Percentiles rank a stretch among this genome's conserved stretches.
These are phyloP conservation scores for Lepidium aucheri DNA, from an alignment of 345 rosid species.

Conservation along the genomic window DNA sequence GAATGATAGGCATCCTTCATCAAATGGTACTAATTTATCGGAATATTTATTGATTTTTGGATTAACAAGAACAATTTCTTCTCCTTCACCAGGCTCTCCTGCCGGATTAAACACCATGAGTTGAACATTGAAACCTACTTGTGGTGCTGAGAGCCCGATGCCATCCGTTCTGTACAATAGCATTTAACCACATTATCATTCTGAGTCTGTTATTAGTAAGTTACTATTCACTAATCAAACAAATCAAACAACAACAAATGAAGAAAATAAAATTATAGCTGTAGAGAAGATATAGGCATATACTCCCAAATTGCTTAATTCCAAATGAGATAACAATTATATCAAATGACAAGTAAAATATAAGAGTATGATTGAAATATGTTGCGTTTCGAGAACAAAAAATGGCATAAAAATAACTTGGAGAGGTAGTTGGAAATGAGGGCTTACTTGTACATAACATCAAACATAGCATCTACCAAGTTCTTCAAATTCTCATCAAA, in stretches of 20 bases:
- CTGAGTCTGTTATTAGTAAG: not conserved
- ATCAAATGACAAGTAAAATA: not conserved
- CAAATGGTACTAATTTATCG: constrained; percentile 47
- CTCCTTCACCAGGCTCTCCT: constrained; percentile 72
- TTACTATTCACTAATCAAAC: not conserved
- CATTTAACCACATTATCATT: constrained; percentile 24
- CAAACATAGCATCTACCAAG: constrained; percentile 78
- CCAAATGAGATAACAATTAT: not conserved
- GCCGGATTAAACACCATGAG: constrained; percentile 91
- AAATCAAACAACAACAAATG: too few species aligned
- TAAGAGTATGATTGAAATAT: not conserved
- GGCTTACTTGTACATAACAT: constrained; percentile 91
- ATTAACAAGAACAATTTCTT: constrained; percentile 85
- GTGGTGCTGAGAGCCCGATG: constrained; percentile 92
- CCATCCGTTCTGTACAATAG: constrained; percentile 80
- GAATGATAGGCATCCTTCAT: constrained; percentile 92
- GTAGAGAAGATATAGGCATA: not conserved
- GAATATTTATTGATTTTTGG: constrained; percentile 69
- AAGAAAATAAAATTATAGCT: not conserved
- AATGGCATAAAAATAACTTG: not conserved
- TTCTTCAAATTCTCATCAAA: constrained; percentile 78
- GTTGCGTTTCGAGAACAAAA: not conserved
- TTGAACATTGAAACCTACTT: constrained; percentile 80
- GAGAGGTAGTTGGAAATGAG: not conserved
- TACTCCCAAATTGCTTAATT: not conserved